Conservation (phyloP, 1,139 yeast genomes). For the Torulaspora pretoriensis region DNA sequence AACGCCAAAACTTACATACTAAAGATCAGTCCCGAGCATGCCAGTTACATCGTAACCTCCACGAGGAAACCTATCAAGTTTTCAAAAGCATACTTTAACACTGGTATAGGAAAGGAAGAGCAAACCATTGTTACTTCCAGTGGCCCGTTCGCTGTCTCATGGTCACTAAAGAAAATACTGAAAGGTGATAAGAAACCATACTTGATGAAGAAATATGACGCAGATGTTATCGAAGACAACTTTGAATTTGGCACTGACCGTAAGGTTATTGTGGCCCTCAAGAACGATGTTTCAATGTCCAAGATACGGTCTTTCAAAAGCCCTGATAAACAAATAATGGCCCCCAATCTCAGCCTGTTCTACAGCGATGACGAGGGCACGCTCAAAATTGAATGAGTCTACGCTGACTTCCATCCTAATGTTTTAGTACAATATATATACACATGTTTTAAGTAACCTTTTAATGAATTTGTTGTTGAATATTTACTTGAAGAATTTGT, state of each 20-base stretch:
- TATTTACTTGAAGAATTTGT: constrained; percentile 14
- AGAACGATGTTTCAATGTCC: constrained; percentile 66
- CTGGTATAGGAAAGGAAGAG: constrained; percentile 59
- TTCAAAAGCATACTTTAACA: constrained; percentile 72
- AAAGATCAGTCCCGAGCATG: constrained; percentile 67
- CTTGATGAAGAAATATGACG: constrained; percentile 57
- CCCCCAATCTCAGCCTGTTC: constrained; percentile 12
- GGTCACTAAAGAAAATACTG: constrained; percentile 66
- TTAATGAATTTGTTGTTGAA: background rate
- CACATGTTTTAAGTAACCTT: constrained; percentile 2
- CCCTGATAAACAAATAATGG: constrained; percentile 44
- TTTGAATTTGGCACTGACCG: constrained; percentile 71
- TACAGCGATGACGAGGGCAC: constrained; percentile 11
- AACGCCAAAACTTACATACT: constrained; percentile 70
- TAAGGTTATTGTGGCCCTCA: constrained; percentile 64
- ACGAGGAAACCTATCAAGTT: constrained; percentile 53
- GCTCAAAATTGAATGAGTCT: background rate
- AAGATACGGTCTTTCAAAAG: constrained; percentile 53
- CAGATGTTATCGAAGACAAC: constrained; percentile 68
- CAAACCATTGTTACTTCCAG: constrained; percentile 69
- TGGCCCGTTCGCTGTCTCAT: constrained; percentile 76
- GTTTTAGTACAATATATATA: constrained; percentile 1
- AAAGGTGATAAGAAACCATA: constrained; percentile 55
- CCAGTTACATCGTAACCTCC: constrained; percentile 54
- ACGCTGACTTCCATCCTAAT: background rate